Evolutionary conservation across 1,284 basidiomycete genomes (phyloP).

Genomic region (Rugosomyces carneus): DNA sequence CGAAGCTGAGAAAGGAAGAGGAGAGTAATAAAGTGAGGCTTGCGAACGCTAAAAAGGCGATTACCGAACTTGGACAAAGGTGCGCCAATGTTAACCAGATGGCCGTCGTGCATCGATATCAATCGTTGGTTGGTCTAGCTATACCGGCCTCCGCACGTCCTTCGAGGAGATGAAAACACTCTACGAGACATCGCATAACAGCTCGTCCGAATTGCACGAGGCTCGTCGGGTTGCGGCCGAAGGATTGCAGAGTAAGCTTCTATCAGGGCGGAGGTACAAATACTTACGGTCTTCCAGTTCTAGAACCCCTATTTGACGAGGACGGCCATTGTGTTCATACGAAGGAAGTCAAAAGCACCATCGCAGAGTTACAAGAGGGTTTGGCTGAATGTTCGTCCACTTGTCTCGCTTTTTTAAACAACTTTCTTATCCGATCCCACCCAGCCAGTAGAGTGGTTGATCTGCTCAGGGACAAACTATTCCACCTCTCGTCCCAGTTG

Average conservation of each 20-base stretch:
- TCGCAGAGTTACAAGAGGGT: slow-evolving; percentile 34
- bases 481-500: slow-evolving; percentile 36
- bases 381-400: slow-evolving; percentile 21
- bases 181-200: slow-evolving; percentile 18
- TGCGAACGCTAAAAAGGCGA: slow-evolving; percentile 9
- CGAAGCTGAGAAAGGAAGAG: neutral
- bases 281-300: slow-evolving; percentile 15
- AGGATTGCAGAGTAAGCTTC: slow-evolving; percentile 11
- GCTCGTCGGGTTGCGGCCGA: slow-evolving; percentile 13
- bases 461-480: slow-evolving; percentile 45
- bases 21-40: slow-evolving; percentile 8
- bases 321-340: slow-evolving; percentile 22
- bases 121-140: slow-evolving; percentile 17
- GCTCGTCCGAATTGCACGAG: slow-evolving; percentile 13
- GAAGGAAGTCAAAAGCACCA: slow-evolving; percentile 26
- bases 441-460: slow-evolving; percentile 49
- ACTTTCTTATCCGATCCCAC: neutral
- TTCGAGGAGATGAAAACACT: slow-evolving; percentile 21
- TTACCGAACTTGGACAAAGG: slow-evolving; percentile 17
- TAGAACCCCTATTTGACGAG: slow-evolving; percentile 28
- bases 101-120: neutral
- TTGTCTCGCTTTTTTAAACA: slow-evolving; percentile 3
- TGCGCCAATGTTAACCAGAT: slow-evolving; percentile 6
- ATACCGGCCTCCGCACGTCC: slow-evolving; percentile 15
- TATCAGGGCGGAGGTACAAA: neutral